Evolutionary conservation across 139 green algal species (phyloP).

Genomic region (Pseudopediastrum boryanum): DNA sequence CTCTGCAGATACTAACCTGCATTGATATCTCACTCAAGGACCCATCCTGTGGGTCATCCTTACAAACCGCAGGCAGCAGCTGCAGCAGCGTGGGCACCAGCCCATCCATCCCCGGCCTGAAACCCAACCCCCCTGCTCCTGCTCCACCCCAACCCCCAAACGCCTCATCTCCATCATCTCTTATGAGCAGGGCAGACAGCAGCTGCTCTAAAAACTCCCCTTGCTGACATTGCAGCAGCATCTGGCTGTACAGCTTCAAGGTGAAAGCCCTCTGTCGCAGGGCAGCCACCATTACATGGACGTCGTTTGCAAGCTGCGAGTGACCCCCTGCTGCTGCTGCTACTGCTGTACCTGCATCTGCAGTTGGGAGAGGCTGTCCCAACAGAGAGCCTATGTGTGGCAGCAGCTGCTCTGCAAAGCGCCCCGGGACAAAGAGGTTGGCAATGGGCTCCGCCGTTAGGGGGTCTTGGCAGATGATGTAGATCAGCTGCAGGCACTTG

Average conservation of each 20-base stretch:
- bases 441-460: constrained; percentile 27
- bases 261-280: constrained; percentile 32
- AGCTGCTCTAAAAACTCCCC: constrained; percentile 3
- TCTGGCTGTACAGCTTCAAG: constrained; percentile 16
- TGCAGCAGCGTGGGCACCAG: no score
- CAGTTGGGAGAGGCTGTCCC: constrained; percentile 8
- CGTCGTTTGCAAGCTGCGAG: background rate
- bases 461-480: constrained; percentile 42
- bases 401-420: constrained; percentile 8
- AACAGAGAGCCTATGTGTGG: constrained; percentile 4
- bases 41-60: no score
- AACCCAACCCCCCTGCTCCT: no score
- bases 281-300: constrained; percentile 28
- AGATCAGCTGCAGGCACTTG: constrained; percentile 67
- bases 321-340: no score
- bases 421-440: constrained; percentile 2
- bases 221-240: constrained; percentile 27
- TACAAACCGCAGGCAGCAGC: no score
- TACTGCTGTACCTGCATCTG: no score
- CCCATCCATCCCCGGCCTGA: no score
- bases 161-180: no score
- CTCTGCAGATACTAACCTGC: no score
- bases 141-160: no score
- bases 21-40: no score
- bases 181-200: constrained; percentile 19